These are phyloP conservation scores for Nicotiana undulata DNA, from an alignment of 257 asterid genomes.

Conservation along the genomic window DNA sequence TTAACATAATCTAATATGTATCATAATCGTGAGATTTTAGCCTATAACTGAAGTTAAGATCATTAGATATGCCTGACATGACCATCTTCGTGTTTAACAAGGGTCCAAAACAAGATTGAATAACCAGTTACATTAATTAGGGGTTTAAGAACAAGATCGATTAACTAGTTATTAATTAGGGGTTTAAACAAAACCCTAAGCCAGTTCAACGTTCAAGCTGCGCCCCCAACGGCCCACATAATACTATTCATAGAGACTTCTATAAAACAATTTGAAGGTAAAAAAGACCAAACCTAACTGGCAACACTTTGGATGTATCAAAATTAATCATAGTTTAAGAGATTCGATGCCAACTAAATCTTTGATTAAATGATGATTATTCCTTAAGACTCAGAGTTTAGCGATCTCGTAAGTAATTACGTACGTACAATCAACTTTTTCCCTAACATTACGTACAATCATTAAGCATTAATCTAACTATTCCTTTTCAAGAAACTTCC, in stretches of 20 bases:
- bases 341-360: constrained; percentile 7
- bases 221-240: background rate
- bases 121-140: background rate
- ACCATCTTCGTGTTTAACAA: no score
- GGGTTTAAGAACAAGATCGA: background rate
- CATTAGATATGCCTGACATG: no score
- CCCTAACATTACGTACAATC: background rate
- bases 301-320: constrained; percentile 16
- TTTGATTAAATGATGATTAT: constrained; percentile 2
- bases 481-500: background rate
- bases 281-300: constrained; percentile 6
- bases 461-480: background rate
- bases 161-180: background rate
- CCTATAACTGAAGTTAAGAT: no score
- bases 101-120: background rate
- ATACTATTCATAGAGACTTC: background rate
- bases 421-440: no score
- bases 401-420: background rate
- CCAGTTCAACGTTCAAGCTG: background rate
- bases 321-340: constrained; percentile 11
- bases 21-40: no score
- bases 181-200: background rate
- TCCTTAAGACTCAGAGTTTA: background rate
- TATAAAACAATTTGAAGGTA: background rate
- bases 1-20: no score